Conservation (phyloP, 768 basidiomycete species). For the Serendipita sp. region DNA sequence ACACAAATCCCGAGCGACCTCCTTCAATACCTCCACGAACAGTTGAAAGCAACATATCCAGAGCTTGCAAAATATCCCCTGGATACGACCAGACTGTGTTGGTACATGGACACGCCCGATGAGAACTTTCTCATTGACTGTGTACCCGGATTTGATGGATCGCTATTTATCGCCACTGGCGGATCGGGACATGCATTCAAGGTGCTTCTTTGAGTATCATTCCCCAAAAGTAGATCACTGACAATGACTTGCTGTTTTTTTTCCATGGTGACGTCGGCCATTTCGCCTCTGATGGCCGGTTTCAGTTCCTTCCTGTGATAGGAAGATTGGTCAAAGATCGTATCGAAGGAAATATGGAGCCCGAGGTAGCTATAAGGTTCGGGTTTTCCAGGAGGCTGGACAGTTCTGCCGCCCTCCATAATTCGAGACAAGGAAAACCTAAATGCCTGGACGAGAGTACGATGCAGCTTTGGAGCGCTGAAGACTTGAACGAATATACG, state of each 20-base stretch:
- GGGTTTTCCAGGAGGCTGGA: conserved; percentile 33
- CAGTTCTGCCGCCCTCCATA: neutral
- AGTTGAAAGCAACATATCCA: conserved; percentile 51
- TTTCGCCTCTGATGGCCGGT: neutral
- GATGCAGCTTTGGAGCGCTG: neutral
- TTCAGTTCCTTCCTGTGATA: conserved; percentile 64
- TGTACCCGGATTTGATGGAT: conserved; percentile 36
- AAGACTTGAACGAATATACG: neutral
- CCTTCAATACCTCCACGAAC: conserved; percentile 32
- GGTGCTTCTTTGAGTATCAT: conserved; percentile 21
- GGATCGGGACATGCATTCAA: conserved; percentile 85
- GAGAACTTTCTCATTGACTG: conserved; percentile 80
- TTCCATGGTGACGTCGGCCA: neutral
- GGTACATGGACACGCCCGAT: conserved; percentile 84
- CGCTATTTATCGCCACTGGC: conserved; percentile 63
- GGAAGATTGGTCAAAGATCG: conserved; percentile 61
- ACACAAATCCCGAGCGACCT: conserved; percentile 47
- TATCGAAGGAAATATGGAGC: conserved; percentile 45
- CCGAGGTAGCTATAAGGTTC: conserved; percentile 41
- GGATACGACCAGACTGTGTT: conserved; percentile 64
- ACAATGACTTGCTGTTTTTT: neutral
- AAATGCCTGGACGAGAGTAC: neutral
- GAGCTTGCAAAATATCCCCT: conserved; percentile 61
- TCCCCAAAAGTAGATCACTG: neutral
- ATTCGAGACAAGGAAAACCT: neutral